Percentiles rank a stretch among this genome's conserved stretches.
Evolutionary conservation across 306 rosid species (phyloP).

Genomic region (Quercus bicolor): DNA sequence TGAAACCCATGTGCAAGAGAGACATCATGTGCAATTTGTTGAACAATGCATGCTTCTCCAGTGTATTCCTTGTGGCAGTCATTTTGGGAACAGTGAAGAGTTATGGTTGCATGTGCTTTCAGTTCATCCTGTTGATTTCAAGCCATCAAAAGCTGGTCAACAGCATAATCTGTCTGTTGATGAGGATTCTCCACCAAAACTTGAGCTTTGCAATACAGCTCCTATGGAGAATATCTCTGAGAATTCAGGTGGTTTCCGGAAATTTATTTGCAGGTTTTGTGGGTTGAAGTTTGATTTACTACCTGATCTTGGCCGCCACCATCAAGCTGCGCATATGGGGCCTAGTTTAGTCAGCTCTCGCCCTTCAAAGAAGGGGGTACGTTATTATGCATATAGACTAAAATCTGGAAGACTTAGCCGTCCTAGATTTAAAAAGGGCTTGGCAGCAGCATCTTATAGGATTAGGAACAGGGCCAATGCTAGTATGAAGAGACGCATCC

Average conservation of each 20-base stretch:
- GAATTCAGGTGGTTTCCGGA: constrained; percentile 56
- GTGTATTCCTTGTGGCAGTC: constrained; percentile 94
- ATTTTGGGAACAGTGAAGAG: constrained; percentile 79
- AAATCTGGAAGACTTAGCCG: constrained; percentile 96
- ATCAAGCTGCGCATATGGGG: constrained; percentile 99
- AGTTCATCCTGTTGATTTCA: constrained; percentile 65
- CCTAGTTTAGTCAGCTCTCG: constrained; percentile 59
- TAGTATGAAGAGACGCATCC: constrained; percentile 66
- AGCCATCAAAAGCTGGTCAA: constrained; percentile 51
- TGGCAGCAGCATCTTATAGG: constrained; percentile 74
- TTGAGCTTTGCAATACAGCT: constrained; percentile 44
- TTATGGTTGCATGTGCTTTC: constrained; percentile 89
- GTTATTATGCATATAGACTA: constrained; percentile 72
- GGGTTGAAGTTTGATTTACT: constrained; percentile 94
- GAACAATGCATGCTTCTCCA: constrained; percentile 98
- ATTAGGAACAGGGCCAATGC: constrained; percentile 79
- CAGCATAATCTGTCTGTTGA: constrained; percentile 44
- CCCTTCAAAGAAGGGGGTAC: constrained; percentile 80
- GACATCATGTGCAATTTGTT: constrained; percentile 88
- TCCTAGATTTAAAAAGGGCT: constrained; percentile 69
- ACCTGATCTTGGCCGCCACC: constrained; percentile 98
- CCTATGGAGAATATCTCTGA: constrained; percentile 51
- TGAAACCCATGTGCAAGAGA: constrained; percentile 97
- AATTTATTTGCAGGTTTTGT: constrained; percentile 85
- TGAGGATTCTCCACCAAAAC: constrained; percentile 53